Conservation (phyloP, 2,329 filamentous ascomycete species). For the Paecilomyces niveus region DNA sequence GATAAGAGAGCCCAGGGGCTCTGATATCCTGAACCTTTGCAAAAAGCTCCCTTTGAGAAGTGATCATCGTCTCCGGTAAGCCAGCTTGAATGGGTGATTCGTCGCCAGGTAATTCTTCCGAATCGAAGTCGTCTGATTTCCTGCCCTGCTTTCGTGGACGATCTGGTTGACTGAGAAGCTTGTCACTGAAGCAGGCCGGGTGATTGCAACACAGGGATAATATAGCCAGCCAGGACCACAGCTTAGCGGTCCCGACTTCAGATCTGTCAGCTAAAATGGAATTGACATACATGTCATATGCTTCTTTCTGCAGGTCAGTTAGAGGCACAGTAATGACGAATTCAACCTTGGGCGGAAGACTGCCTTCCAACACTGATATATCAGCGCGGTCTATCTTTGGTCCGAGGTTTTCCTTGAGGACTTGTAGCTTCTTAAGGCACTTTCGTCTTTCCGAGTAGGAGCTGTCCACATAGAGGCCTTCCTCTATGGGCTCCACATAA, state of each 20-base stretch:
- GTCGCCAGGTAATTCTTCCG: conserved; percentile 13
- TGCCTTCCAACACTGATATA: conserved; percentile 57
- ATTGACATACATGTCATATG: conserved; percentile 53
- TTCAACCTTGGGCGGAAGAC: conserved; percentile 69
- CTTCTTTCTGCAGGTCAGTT: conserved; percentile 54
- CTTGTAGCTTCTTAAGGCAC: conserved; percentile 60
- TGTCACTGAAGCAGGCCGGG: conserved; percentile 46
- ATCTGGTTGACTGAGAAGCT: conserved; percentile 37
- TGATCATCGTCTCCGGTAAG: conserved; percentile 29
- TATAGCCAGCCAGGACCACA: conserved; percentile 51
- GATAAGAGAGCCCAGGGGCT: conserved; percentile 55
- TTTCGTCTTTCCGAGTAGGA: conserved; percentile 46
- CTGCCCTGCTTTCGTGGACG: conserved; percentile 9
- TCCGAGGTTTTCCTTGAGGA: conserved; percentile 63
- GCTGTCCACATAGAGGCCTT: conserved; percentile 64
- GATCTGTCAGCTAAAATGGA: conserved; percentile 25
- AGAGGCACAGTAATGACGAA: conserved; percentile 72
- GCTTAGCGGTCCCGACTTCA: conserved; percentile 32
- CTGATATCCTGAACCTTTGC: conserved; percentile 25
- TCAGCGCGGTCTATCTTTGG: conserved; percentile 74
- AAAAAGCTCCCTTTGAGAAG: conserved; percentile 23
- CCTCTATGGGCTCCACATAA: conserved; percentile 67
- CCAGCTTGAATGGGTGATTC: conserved; percentile 30
- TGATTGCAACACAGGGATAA: conserved; percentile 53
- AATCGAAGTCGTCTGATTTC: conserved; percentile 10